These are phyloP conservation scores for Ogataea angusta DNA, from an alignment of 805 yeast genomes.

Conservation along the genomic window DNA sequence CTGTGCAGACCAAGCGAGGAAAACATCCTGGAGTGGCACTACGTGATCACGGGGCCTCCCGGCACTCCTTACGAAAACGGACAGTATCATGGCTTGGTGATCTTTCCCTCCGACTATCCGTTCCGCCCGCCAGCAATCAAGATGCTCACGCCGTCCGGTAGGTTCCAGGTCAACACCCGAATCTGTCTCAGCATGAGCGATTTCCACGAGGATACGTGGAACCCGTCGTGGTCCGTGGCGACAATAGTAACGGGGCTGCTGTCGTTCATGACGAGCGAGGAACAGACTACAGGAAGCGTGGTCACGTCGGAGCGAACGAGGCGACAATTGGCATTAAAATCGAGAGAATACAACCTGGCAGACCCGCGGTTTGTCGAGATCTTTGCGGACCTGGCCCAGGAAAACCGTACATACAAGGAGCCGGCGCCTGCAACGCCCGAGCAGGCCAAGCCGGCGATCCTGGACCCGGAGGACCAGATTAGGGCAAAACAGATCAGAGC, in stretches of 20 bases:
- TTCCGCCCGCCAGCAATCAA: conserved; percentile 88
- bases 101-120: conserved; percentile 84
- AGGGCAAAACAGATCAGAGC: conserved; percentile 35
- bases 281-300: conserved; percentile 80
- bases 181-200: conserved; percentile 91
- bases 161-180: conserved; percentile 77
- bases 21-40: conserved; percentile 92
- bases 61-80: conserved; percentile 84
- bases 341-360: conserved; percentile 56
- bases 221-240: conserved; percentile 93
- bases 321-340: conserved; percentile 52
- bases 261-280: conserved; percentile 90
- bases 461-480: conserved; percentile 71
- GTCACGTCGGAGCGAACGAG: conserved; percentile 58
- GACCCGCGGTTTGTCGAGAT: conserved; percentile 55
- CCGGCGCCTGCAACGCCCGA: conserved; percentile 14
- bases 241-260: conserved; percentile 84
- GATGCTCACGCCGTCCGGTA: conserved; percentile 87
- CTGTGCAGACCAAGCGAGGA: conserved; percentile 82
- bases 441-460: conserved; percentile 20
- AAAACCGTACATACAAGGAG: conserved; percentile 30
- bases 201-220: conserved; percentile 93
- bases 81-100: conserved; percentile 83
- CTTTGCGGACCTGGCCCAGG: conserved; percentile 65
- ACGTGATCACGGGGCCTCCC: conserved; percentile 87